A percentile compares a stretch with the other conserved stretches of the same genome.
These are phyloP conservation scores for Anthracocystis panici-leucophaei DNA, from an alignment of 1,284 basidiomycete genomes.

Conservation along the genomic window DNA sequence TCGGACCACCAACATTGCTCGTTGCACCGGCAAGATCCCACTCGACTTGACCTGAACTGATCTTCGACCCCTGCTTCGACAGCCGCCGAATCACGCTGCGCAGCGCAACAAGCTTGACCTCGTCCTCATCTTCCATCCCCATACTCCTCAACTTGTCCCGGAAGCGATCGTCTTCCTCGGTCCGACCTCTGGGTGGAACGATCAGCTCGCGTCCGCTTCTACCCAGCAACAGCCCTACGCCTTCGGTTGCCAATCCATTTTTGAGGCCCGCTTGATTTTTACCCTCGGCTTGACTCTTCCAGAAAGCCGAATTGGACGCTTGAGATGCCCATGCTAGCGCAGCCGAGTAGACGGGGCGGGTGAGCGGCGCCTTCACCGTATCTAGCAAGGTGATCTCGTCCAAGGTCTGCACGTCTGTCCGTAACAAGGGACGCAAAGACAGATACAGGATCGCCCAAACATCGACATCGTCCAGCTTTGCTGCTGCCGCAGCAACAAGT, in stretches of 20 bases:
- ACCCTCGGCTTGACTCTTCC: conserved; percentile 47
- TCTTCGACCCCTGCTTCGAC: conserved; percentile 57
- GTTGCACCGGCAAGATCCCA: conserved; percentile 19
- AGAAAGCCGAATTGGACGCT: conserved; percentile 53
- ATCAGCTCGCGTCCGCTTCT: conserved; percentile 36
- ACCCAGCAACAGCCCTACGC: conserved; percentile 53
- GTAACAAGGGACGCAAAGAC: conserved; percentile 84
- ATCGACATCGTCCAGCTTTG: conserved; percentile 77
- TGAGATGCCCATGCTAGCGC: conserved; percentile 88
- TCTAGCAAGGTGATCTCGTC: conserved; percentile 80
- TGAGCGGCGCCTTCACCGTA: conserved; percentile 82
- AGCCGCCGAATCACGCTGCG: conserved; percentile 80
- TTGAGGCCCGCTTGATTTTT: conserved; percentile 48
- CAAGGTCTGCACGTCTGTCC: conserved; percentile 84
- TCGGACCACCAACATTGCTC: neutral
- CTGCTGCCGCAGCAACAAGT: conserved; percentile 83
- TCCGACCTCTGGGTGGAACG: conserved; percentile 28
- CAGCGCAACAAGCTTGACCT: conserved; percentile 84
- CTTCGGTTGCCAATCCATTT: conserved; percentile 53
- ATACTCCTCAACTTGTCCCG: conserved; percentile 80
- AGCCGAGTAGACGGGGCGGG: conserved; percentile 79
- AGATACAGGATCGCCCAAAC: conserved; percentile 98
- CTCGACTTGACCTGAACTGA: conserved; percentile 11
- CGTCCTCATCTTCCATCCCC: conserved; percentile 83
- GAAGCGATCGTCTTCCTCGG: conserved; percentile 79